These are phyloP conservation scores for Teratosphaeria pseudoeucalypti DNA, from an alignment of 2,329 filamentous ascomycete species.

Conservation along the genomic window DNA sequence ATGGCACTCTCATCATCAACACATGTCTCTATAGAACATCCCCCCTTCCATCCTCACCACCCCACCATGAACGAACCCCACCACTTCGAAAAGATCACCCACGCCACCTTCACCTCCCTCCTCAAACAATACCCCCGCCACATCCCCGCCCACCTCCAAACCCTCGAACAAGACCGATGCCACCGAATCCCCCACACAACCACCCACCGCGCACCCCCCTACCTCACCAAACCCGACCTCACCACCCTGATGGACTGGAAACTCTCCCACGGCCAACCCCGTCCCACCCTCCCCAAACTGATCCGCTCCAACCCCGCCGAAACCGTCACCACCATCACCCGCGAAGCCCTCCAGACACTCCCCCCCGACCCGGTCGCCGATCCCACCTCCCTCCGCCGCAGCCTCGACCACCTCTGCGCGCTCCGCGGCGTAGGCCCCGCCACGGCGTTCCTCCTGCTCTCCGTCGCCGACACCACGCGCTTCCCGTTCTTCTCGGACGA, in stretches of 20 bases:
- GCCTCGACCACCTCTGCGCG: constrained; percentile 34
- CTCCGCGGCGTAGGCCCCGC: constrained; percentile 71
- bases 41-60: neutral
- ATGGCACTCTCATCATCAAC: neutral
- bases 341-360: constrained; percentile 40
- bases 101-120: constrained; percentile 13
- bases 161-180: constrained; percentile 54
- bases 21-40: neutral
- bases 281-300: constrained; percentile 36
- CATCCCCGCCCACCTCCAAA: constrained; percentile 32
- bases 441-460: constrained; percentile 64
- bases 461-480: constrained; percentile 48
- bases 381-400: constrained; percentile 3
- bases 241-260: constrained; percentile 60
- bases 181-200: constrained; percentile 42
- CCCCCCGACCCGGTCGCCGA: neutral
- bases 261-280: constrained; percentile 47
- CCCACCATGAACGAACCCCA: constrained; percentile 2
- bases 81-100: constrained; percentile 13
- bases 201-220: constrained; percentile 21
- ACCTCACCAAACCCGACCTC: constrained; percentile 49
- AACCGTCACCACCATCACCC: constrained; percentile 39
- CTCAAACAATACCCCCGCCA: constrained; percentile 15
- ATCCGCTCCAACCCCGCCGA: constrained; percentile 49
- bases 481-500: constrained; percentile 75